phyloP scores from a whole-genome alignment of 2,329 filamentous ascomycete species.

The Exserohilum turcica region DNA sequence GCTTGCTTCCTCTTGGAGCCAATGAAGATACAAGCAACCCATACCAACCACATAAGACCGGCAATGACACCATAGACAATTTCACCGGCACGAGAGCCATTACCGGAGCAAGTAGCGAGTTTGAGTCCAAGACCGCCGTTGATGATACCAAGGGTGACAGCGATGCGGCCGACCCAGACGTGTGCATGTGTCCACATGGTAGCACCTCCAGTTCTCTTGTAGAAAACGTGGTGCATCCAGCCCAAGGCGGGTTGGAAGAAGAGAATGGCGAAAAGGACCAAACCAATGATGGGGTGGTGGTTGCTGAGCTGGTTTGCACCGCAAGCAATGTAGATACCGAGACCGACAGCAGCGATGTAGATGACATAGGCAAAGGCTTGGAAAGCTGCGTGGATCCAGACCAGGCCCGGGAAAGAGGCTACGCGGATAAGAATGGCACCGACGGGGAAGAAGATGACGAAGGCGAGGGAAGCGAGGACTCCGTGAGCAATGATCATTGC shows the following conservation, averaged over 20 bases:
- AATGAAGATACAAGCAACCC: conserved; percentile 37
- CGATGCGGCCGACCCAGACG: conserved; percentile 60
- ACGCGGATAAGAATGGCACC: conserved; percentile 53
- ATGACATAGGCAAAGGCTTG: conserved; percentile 57
- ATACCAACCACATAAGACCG: conserved; percentile 51
- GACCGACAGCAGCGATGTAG: conserved; percentile 55
- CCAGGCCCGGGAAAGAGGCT: conserved; percentile 49
- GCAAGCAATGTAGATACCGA: conserved; percentile 58
- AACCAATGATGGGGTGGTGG: conserved; percentile 61
- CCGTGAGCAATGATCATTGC: conserved; percentile 53
- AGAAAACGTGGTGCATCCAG: conserved; percentile 57
- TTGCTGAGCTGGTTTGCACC: conserved; percentile 44
- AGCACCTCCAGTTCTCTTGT: conserved; percentile 53
- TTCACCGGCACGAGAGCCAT: conserved; percentile 38
- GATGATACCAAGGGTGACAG: conserved; percentile 59
- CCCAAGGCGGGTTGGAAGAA: conserved; percentile 62
- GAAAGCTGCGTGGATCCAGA: conserved; percentile 53
- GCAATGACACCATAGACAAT: conserved; percentile 59
- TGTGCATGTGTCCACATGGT: conserved; percentile 57
- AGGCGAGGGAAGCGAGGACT: conserved; percentile 51
- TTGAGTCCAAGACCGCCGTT: conserved; percentile 63
- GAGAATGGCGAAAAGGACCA: conserved; percentile 56
- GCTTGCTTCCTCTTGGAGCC: conserved; percentile 35
- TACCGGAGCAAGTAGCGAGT: conserved; percentile 48
- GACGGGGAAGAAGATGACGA: conserved; percentile 53